Base-by-base conservation (phyloP, 805 yeast genomes). In the Pichia scutulata region DNA sequence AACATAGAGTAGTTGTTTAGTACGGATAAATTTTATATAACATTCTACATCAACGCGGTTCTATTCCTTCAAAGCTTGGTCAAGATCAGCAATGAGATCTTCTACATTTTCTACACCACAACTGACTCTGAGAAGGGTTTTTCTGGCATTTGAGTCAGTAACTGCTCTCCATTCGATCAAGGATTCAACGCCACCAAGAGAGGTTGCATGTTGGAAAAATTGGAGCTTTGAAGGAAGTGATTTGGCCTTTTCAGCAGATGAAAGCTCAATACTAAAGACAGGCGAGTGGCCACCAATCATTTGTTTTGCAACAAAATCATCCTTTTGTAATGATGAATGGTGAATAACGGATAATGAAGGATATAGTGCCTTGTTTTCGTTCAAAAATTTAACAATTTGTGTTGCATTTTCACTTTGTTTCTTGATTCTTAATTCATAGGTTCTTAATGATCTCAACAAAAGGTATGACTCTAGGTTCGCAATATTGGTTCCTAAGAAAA, bases 181-280 rank as follows among this genome's bases (percentile, higher is more conserved):
- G 43, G 95, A 84, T 67, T 92, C 97, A 14, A 86, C 87, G 22
- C 97, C 96, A 39, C 97, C 97, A 25, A 92, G 71, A 2, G 96
- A 88, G 0, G 97, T 89, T 4, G 97, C 96, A 67, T 90, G 98
- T 57, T 83, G 84, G 70, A 89, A 89, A 55, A 77, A 78, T 57
- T 79, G 76, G 52, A 89, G 70, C 52, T 72, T 76, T 3, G 82
- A 71, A 8, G 96, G 95, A 16, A 90, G 70, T 10, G 58, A 49
- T 55, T 74, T 77, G 0, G 96, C 96, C 37, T 72, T 66, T 8
- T 77, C 78, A 44, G 70, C 75, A 12, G 70, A 60, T 7, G 63
- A 57, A 28, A 86, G 69, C 25, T 71, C 76, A 43, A 90, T 75
- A 0, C 93, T 72, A 58, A 90, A 89, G 0, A 86, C 87, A 1